These are phyloP conservation scores for Hemerocallis citrina DNA, from an alignment of 106 monocot genomes.

Conservation along the genomic window DNA sequence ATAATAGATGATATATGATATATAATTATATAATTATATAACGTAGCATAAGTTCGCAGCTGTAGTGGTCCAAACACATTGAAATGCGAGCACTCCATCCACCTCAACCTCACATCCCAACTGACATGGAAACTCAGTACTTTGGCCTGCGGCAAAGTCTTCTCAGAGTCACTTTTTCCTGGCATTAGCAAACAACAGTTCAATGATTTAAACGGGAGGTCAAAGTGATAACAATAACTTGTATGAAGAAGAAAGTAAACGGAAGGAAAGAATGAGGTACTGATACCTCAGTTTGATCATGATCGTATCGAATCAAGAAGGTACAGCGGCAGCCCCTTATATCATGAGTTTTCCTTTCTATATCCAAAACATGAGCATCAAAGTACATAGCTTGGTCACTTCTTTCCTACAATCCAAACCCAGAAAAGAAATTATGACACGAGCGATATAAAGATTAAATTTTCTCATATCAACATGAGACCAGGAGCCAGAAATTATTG, in stretches of 20 bases:
- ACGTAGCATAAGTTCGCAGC: too few relatives aligned
- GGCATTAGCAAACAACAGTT: not conserved
- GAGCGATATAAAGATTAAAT: too few relatives aligned
- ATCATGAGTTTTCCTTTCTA: constrained; percentile 38
- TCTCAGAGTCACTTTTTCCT: constrained; percentile 30
- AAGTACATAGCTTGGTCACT: constrained; percentile 27
- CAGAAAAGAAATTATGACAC: too few relatives aligned
- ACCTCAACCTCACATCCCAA: too few relatives aligned
- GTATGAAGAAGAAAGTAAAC: not conserved
- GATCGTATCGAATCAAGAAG: constrained; percentile 37
- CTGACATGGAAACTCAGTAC: too few relatives aligned
- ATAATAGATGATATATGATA: too few relatives aligned
- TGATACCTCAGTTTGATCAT: constrained; percentile 30
- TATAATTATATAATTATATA: too few relatives aligned
- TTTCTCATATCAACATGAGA: too few relatives aligned
- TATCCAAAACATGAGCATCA: constrained; percentile 35
- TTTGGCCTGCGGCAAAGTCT: constrained; percentile 29
- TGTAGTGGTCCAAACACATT: too few relatives aligned
- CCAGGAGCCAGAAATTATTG: too few relatives aligned
- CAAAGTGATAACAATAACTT: not conserved
- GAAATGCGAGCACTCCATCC: too few relatives aligned
- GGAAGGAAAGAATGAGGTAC: not conserved
- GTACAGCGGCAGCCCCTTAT: constrained; percentile 44
- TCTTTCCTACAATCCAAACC: constrained; percentile 20
- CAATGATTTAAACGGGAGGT: not conserved